Evolutionary conservation across 176 grass and related monocot genomes (phyloP).

Genomic region (Eleusine coracana): DNA sequence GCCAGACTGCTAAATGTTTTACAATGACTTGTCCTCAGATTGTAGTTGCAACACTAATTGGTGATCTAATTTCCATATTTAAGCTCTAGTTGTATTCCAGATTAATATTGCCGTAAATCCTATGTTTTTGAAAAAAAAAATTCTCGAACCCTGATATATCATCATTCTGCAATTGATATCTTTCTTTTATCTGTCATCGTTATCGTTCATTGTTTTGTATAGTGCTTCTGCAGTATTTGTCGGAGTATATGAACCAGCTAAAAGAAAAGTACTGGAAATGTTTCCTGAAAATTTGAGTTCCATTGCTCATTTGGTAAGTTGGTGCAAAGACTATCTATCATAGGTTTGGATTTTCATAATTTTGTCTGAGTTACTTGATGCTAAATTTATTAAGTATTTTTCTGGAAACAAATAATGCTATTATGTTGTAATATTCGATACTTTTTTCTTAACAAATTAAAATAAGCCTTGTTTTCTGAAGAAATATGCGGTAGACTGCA

Average conservation of each 20-base stretch:
- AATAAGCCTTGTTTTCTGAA: slow-evolving; percentile 21
- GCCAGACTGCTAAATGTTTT: no score
- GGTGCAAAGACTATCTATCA: no score
- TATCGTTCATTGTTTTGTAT: background rate
- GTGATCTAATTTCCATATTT: no score
- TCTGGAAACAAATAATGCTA: background rate
- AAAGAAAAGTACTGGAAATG: slow-evolving; percentile 68
- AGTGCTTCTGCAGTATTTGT: slow-evolving; percentile 97
- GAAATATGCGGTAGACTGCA: slow-evolving; percentile 51
- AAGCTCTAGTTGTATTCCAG: no score
- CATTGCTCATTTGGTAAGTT: slow-evolving; percentile 94
- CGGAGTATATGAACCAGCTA: slow-evolving; percentile 91
- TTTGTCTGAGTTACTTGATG: no score
- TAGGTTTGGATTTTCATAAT: no score
- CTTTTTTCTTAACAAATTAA: slow-evolving; percentile 21
- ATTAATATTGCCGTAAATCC: no score
- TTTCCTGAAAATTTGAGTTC: slow-evolving; percentile 93
- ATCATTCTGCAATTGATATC: background rate
- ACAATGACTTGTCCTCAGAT: no score
- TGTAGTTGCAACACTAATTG: no score
- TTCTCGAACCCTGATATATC: background rate
- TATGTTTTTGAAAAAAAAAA: no score
- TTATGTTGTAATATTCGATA: background rate
- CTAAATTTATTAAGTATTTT: no score
- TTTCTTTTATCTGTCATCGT: background rate